Conservation (phyloP, 2,329 filamentous ascomycete genomes). For the Claviceps sp. region DNA sequence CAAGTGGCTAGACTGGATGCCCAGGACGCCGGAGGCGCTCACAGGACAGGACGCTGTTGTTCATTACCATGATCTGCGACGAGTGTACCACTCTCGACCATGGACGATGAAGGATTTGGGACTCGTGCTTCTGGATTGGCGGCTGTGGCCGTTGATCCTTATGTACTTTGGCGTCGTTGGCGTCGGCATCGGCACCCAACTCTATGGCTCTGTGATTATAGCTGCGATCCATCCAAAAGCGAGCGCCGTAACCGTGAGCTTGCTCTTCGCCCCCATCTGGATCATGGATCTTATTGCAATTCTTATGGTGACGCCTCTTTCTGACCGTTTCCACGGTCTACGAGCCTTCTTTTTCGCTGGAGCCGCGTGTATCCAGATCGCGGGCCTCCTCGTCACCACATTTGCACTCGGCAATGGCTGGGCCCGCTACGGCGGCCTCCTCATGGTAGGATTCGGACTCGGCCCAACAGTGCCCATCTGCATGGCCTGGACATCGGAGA, state of each 20-base stretch:
- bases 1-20: slow-evolving; percentile 51
- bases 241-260: slow-evolving; percentile 60
- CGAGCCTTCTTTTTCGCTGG: slow-evolving; percentile 71
- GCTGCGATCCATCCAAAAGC: slow-evolving; percentile 60
- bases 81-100: slow-evolving; percentile 62
- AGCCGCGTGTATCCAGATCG: slow-evolving; percentile 66
- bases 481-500: slow-evolving; percentile 87
- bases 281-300: slow-evolving; percentile 86
- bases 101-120: slow-evolving; percentile 63
- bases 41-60: slow-evolving; percentile 64
- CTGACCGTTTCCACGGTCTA: slow-evolving; percentile 71
- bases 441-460: slow-evolving; percentile 81
- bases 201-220: slow-evolving; percentile 81
- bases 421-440: slow-evolving; percentile 77
- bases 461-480: slow-evolving; percentile 85
- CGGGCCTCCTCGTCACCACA: slow-evolving; percentile 65
- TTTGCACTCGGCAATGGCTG: slow-evolving; percentile 60
- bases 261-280: slow-evolving; percentile 87
- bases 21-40: slow-evolving; percentile 55
- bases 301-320: slow-evolving; percentile 69
- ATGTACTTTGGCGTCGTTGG: slow-evolving; percentile 97
- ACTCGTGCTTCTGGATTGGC: slow-evolving; percentile 68
- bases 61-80: slow-evolving; percentile 70
- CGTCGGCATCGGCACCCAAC: slow-evolving; percentile 79
- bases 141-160: slow-evolving; percentile 69